These are phyloP conservation scores for Spergularia bocconei DNA, from an alignment of 148 eudicot genomes.

Conservation along the genomic window DNA sequence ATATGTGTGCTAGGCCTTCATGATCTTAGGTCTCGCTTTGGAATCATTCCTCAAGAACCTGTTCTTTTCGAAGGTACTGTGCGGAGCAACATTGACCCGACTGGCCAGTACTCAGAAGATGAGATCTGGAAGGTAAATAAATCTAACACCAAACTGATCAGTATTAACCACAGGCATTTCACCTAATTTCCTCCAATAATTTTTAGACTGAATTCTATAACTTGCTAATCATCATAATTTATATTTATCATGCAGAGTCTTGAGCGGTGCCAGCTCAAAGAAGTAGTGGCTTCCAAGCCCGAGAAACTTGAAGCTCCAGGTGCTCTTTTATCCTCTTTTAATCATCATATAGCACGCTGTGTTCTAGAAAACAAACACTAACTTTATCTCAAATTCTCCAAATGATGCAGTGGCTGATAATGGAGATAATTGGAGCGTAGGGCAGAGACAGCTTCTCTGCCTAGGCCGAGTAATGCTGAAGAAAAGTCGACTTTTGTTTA, in stretches of 20 bases:
- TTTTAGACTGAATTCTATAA: too few relatives aligned
- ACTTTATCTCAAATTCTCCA: background rate
- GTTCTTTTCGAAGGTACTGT: slow-evolving; percentile 97
- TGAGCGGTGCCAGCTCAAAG: slow-evolving; percentile 88
- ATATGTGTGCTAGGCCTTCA: slow-evolving; percentile 75
- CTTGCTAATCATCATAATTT: background rate
- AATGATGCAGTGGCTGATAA: slow-evolving; percentile 54
- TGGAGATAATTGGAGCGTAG: slow-evolving; percentile 96
- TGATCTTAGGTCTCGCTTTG: slow-evolving; percentile 95
- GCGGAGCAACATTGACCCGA: slow-evolving; percentile 94
- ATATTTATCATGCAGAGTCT: slow-evolving; percentile 50
- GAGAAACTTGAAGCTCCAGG: slow-evolving; percentile 87
- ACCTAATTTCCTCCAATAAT: too few relatives aligned
- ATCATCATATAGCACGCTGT: too few relatives aligned
- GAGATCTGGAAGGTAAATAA: slow-evolving; percentile 95
- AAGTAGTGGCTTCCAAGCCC: slow-evolving; percentile 84
- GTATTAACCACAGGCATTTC: background rate
- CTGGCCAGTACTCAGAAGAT: slow-evolving; percentile 71
- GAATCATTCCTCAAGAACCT: slow-evolving; percentile 98
- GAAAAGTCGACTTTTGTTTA: slow-evolving; percentile 70
- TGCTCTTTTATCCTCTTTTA: background rate
- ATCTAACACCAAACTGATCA: background rate
- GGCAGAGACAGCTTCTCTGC: slow-evolving; percentile 90
- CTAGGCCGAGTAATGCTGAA: slow-evolving; percentile 86
- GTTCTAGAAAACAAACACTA: background rate